phyloP scores from a whole-genome alignment of 176 grass and related monocot species.

The Urochloa ruziziensis region DNA sequence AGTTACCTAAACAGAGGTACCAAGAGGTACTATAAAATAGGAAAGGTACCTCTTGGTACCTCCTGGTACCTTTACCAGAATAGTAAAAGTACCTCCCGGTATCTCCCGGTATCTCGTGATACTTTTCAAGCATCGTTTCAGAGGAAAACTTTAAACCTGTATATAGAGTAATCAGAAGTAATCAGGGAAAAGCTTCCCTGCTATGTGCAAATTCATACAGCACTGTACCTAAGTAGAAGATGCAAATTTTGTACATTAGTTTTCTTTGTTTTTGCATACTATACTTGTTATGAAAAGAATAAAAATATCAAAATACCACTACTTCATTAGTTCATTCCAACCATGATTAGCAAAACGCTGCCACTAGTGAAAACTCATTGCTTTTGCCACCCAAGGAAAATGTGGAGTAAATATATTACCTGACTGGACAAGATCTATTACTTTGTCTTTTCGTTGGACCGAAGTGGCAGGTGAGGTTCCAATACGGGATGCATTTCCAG shows the following conservation, averaged over 20 bases:
- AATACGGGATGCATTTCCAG: background rate
- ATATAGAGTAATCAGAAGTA: background rate
- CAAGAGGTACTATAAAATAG: too few species aligned
- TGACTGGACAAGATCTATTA: conserved; percentile 1
- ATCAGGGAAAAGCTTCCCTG: background rate
- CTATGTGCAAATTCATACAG: background rate
- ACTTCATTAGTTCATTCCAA: background rate
- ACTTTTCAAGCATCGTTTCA: too few species aligned
- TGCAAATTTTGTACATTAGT: background rate
- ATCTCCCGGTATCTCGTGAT: too few species aligned
- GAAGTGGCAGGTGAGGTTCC: background rate
- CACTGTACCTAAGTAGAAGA: background rate
- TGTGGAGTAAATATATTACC: background rate
- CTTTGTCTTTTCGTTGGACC: conserved; percentile 17
- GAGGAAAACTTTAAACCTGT: too few species aligned
- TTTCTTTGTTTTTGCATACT: too few species aligned
- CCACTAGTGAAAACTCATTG: background rate
- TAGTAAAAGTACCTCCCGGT: too few species aligned
- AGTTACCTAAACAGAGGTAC: too few species aligned
- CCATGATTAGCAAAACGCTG: background rate
- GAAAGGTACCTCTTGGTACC: too few species aligned
- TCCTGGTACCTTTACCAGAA: too few species aligned
- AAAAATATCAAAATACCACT: background rate
- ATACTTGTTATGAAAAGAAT: too few species aligned
- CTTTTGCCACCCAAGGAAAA: background rate